Evolutionary conservation across 1,284 basidiomycete genomes (phyloP).

Genomic region (Tilletia walkeri): DNA sequence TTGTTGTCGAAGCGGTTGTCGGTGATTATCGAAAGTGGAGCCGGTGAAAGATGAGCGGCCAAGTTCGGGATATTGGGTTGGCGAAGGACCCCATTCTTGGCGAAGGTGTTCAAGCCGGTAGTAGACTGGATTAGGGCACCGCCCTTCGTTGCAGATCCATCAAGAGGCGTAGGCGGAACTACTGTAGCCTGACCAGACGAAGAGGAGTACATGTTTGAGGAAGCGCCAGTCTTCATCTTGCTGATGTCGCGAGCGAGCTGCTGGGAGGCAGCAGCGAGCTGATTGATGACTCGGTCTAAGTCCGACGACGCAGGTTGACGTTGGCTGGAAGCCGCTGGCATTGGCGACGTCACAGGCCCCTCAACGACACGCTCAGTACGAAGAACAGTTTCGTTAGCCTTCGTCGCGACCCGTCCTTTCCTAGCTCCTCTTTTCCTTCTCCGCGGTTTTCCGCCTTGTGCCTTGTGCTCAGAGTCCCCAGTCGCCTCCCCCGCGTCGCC

Average conservation of each 20-base stretch:
- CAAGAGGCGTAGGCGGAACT: neutral
- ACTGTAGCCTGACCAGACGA: constrained; percentile 1
- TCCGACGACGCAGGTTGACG: neutral
- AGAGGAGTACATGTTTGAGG: neutral
- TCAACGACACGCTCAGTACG: no score
- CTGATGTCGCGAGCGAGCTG: constrained; percentile 10
- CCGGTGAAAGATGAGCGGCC: no score
- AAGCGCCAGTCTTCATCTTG: constrained; percentile 5
- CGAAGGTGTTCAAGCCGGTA: no score
- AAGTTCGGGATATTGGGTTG: no score
- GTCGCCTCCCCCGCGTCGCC: neutral
- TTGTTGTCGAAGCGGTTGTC: no score
- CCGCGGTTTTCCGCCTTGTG: neutral
- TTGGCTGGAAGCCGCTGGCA: no score
- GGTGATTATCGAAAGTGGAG: no score
- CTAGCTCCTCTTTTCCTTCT: neutral
- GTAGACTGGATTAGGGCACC: no score
- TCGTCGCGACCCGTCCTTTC: neutral
- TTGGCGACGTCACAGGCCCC: neutral
- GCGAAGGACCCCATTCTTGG: no score
- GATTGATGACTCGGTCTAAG: neutral
- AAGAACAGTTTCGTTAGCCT: neutral
- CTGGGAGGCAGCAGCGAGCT: constrained; percentile 14
- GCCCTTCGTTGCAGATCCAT: neutral
- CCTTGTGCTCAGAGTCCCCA: neutral